phyloP scores from a whole-genome alignment of 192 early-diverging fungal species.

The Oehlia diaphana region DNA sequence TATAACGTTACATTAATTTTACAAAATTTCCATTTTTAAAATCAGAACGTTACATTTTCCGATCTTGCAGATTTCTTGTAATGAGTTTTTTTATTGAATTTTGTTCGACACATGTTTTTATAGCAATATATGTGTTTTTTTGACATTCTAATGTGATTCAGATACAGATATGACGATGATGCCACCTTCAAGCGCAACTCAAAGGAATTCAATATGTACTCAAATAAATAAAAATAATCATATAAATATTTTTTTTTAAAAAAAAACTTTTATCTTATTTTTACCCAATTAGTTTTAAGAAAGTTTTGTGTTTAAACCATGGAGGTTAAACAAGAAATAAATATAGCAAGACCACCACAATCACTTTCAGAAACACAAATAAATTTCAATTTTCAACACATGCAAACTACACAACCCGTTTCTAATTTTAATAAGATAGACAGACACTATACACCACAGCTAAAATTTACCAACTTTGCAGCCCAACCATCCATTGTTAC shows the following conservation, averaged over 20 bases:
- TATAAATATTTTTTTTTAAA: neutral
- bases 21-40: too few species aligned
- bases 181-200: neutral
- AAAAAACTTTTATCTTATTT: neutral
- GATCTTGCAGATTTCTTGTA: neutral
- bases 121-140: neutral
- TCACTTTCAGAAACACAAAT: neutral
- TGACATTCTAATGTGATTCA: neutral
- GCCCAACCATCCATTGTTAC: conserved; percentile 48
- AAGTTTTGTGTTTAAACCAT: neutral
- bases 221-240: neutral
- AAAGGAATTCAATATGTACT: neutral
- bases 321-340: neutral
- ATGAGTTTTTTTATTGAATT: neutral
- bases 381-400: neutral
- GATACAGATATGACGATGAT: neutral
- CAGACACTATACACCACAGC: conserved; percentile 37
- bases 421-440: neutral
- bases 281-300: neutral
- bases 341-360: neutral
- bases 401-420: neutral
- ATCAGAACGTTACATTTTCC: neutral
- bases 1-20: too few species aligned
- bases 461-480: conserved; percentile 55
- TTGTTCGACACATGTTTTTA: neutral